Evolutionary conservation across 2,329 filamentous ascomycete species (phyloP).

Genomic region (Alternaria arborescens): DNA sequence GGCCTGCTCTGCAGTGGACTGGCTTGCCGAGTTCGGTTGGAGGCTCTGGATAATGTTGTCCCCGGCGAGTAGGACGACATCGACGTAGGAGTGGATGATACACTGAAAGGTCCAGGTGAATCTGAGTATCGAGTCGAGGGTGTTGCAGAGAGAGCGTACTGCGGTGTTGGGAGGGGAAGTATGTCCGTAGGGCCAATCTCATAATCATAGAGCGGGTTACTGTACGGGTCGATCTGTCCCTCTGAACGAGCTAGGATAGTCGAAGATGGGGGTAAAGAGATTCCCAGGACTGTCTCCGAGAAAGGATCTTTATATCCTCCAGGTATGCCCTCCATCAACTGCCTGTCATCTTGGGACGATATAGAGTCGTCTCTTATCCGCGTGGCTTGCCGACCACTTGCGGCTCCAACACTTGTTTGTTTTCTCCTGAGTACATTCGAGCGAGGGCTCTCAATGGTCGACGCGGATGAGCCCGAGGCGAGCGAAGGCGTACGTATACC

Average conservation of each 20-base stretch:
- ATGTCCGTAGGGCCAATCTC: slow-evolving; percentile 70
- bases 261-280: slow-evolving; percentile 51
- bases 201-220: slow-evolving; percentile 36
- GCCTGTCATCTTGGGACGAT: slow-evolving; percentile 46
- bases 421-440: slow-evolving; percentile 57
- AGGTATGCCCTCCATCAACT: slow-evolving; percentile 36
- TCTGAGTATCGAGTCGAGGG: slow-evolving; percentile 80
- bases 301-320: slow-evolving; percentile 51
- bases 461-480: slow-evolving; percentile 58
- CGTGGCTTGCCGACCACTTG: slow-evolving; percentile 40
- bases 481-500: slow-evolving; percentile 57
- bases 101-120: slow-evolving; percentile 76
- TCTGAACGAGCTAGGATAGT: slow-evolving; percentile 39
- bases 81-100: slow-evolving; percentile 80
- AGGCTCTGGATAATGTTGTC: slow-evolving; percentile 57
- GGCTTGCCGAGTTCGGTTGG: slow-evolving; percentile 61
- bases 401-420: slow-evolving; percentile 53
- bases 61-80: slow-evolving; percentile 78
- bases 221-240: slow-evolving; percentile 35
- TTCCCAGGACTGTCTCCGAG: slow-evolving; percentile 55
- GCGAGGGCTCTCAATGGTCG: slow-evolving; percentile 56
- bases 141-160: slow-evolving; percentile 72
- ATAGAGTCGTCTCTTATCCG: slow-evolving; percentile 44
- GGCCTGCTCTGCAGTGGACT: slow-evolving; percentile 67
- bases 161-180: slow-evolving; percentile 72